Evolutionary conservation across 257 asterid genomes (phyloP), one percentile per base, ranked within the genome.

Genomic region (Parsonsia alboflavescens): DNA sequence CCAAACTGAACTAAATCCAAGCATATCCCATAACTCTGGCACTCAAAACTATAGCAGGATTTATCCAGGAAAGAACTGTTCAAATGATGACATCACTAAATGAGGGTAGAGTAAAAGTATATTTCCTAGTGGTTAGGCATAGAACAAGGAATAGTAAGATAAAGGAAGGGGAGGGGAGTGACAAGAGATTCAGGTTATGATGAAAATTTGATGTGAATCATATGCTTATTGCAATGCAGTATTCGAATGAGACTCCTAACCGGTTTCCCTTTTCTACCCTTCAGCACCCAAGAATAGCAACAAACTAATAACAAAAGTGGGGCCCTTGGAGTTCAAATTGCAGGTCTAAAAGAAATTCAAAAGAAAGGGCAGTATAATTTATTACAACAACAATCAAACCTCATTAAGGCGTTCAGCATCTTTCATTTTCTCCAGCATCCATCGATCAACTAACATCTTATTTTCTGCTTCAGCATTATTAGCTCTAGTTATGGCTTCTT

Each of bases 351-450:
- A 17, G 17, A 52, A 50, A 7, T 30, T 15, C 10, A 41, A 5
- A 67, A 48, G 78, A 42, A 61, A 21, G 4, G 49, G 10, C 66
- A 73, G 19, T 6, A 36, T 28, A 59, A 70, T 46, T 50, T 7
- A 61, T 54, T 63, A 28, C 53, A 68, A 75, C 76, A 59, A 61
- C 28, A 7, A 71, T 41, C 30, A 44, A 84, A 92, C 99, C 97
- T 95, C 97, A 68, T 95, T 95, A 49, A 95, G 85, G 72, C 93
- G 93, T 72, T 92, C 99, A 74, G 99, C 96, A 70, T 92, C 96
- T 82, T 90, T 85, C 97, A 92, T 95, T 81, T 92, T 95, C 80
- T 87, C 92, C 78, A 92, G 77, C 97, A 95, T 87, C 93, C 95
- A 89, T 65, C 96, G 96, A 76, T 95, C 99, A 77, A 95, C 80